Conservation (phyloP, 306 rosid species). For the Prunus mongolica region DNA sequence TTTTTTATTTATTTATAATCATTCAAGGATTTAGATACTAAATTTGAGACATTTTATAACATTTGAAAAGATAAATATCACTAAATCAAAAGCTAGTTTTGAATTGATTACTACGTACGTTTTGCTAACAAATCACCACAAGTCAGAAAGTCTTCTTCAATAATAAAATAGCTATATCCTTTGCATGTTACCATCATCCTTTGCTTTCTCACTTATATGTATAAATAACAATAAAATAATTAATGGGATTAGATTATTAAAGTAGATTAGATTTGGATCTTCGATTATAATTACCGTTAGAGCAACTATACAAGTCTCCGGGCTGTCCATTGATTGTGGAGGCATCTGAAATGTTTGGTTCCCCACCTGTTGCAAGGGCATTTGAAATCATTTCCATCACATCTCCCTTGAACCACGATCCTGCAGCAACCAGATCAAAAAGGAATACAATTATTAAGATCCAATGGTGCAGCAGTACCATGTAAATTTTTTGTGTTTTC, state of each 20-base stretch:
- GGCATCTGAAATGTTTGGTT: constrained; percentile 16
- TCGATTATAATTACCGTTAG: constrained; percentile 16
- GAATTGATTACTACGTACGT: too few relatives aligned
- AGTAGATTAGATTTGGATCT: neutral
- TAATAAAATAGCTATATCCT: neutral
- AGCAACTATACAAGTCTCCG: constrained; percentile 23
- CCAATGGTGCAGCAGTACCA: too few relatives aligned
- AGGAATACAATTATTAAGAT: neutral
- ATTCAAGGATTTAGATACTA: too few relatives aligned
- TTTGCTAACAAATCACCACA: too few relatives aligned
- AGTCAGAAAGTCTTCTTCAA: neutral
- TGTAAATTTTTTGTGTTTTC: neutral
- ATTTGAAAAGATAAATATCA: too few relatives aligned
- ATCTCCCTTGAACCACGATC: constrained; percentile 22
- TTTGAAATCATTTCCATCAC: constrained; percentile 12
- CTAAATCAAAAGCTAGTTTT: too few relatives aligned
- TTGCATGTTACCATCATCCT: neutral
- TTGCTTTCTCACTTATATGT: too few relatives aligned
- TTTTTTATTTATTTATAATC: too few relatives aligned
- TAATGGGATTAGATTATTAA: neutral
- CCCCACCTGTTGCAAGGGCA: constrained; percentile 13
- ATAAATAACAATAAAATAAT: too few relatives aligned
- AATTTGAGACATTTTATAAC: too few relatives aligned
- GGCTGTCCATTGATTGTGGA: constrained; percentile 33
- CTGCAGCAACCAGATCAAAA: neutral